phyloP scores from a whole-genome alignment of 202 grass and related monocot species.

The Sporobolus alterniflorus region DNA sequence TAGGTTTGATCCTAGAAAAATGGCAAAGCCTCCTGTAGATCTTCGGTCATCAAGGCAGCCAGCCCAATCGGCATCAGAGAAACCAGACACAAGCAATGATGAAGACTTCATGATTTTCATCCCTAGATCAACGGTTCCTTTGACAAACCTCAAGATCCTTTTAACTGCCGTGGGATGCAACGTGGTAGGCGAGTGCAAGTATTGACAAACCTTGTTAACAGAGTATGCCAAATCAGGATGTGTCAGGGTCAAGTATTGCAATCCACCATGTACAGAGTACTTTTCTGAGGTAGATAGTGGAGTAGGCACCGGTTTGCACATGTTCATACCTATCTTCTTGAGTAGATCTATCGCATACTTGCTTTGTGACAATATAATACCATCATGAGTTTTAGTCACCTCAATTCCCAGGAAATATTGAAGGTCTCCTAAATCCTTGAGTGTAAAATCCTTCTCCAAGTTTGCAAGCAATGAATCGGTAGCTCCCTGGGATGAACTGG shows the following conservation, averaged over 20 bases:
- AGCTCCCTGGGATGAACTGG: too few species aligned
- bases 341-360: not conserved
- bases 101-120: not conserved
- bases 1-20: not conserved
- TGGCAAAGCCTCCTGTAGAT: not conserved
- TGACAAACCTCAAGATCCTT: not conserved
- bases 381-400: too few species aligned
- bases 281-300: not conserved
- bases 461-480: too few species aligned
- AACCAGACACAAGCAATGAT: not conserved
- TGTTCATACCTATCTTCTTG: not conserved
- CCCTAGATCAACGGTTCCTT: not conserved
- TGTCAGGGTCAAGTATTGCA: not conserved
- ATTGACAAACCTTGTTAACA: not conserved
- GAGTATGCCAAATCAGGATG: not conserved
- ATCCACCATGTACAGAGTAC: not conserved
- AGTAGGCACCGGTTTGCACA: not conserved
- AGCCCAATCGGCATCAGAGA: not conserved
- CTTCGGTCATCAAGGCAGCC: not conserved
- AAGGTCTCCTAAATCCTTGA: too few species aligned
- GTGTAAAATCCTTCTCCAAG: too few species aligned
- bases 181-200: not conserved
- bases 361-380: too few species aligned
- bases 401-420: too few species aligned
- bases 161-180: not conserved